Evolutionary conservation across 345 rosid species (phyloP).

Genomic region (Passiflora organensis): DNA sequence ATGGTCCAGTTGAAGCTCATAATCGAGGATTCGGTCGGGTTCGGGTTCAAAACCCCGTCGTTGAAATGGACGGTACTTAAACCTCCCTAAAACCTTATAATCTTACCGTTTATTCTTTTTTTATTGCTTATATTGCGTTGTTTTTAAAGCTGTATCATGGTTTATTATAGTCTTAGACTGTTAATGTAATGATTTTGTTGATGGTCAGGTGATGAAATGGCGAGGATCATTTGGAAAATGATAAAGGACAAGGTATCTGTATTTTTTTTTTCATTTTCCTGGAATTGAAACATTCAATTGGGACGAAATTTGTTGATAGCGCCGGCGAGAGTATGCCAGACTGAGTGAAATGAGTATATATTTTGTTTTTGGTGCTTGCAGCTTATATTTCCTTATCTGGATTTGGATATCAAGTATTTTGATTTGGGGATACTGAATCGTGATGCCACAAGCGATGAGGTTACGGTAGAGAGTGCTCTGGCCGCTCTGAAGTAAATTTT

Average conservation of each 20-base stretch:
- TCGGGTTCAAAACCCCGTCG: constrained; percentile 37
- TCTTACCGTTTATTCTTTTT: no score
- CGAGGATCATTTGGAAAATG: constrained; percentile 84
- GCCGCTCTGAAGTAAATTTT: constrained; percentile 75
- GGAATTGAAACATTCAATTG: background rate
- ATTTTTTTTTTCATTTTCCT: background rate
- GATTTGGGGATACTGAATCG: constrained; percentile 90
- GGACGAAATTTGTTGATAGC: background rate
- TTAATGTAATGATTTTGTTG: background rate
- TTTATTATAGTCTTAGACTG: background rate
- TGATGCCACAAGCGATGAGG: constrained; percentile 79
- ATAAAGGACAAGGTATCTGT: constrained; percentile 72
- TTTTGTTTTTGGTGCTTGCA: constrained; percentile 31
- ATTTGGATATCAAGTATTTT: constrained; percentile 81
- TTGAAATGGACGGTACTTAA: constrained; percentile 44
- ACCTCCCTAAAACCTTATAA: constrained; percentile 26
- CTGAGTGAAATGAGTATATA: no score
- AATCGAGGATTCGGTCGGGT: constrained; percentile 31
- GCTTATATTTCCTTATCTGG: constrained; percentile 81
- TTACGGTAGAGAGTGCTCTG: constrained; percentile 79
- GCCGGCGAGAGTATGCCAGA: background rate
- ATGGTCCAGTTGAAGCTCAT: no score
- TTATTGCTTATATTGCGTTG: background rate
- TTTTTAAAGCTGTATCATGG: background rate
- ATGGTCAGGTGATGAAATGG: constrained; percentile 83